Percentiles rank a stretch among this genome's conserved stretches.
phyloP scores from a whole-genome alignment of 2,329 filamentous ascomycete genomes.

The Aspergillus glaucus region DNA sequence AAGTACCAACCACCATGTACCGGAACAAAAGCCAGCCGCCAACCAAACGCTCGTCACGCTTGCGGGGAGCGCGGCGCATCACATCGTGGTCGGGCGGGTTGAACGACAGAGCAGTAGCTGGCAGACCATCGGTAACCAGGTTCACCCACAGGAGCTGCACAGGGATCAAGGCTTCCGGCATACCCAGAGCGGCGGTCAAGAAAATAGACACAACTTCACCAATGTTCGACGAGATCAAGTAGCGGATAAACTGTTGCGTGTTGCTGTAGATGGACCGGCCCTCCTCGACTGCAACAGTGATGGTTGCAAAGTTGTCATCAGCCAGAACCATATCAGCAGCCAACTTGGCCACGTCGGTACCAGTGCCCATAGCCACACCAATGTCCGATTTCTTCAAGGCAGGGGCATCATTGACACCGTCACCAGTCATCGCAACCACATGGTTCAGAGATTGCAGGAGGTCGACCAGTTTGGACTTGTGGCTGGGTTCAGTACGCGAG shows the following conservation, averaged over 20 bases:
- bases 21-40: conserved; percentile 96
- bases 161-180: conserved; percentile 95
- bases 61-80: conserved; percentile 86
- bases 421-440: conserved; percentile 98
- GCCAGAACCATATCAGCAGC: conserved; percentile 98
- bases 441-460: conserved; percentile 87
- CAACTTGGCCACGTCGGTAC: conserved; percentile 93
- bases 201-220: conserved; percentile 99
- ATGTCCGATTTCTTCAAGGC: conserved; percentile 98
- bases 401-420: conserved; percentile 96
- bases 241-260: conserved; percentile 98
- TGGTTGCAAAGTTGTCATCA: conserved; percentile 98
- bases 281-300: conserved; percentile 92
- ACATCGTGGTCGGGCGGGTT: conserved; percentile 98
- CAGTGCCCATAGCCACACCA: conserved; percentile 96
- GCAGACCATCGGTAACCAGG: conserved; percentile 92
- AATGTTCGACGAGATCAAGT: conserved; percentile 98
- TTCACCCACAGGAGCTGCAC: conserved; percentile 99
- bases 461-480: conserved; percentile 98
- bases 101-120: conserved; percentile 92
- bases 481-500: conserved; percentile 87
- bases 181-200: conserved; percentile 88
- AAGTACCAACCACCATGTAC: conserved; percentile 92
- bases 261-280: conserved; percentile 99
- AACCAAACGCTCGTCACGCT: conserved; percentile 87